Percentiles rank a stretch among this genome's conserved stretches.
Conservation (phyloP, 768 basidiomycete genomes). For the Kockovaella imperatae region DNA sequence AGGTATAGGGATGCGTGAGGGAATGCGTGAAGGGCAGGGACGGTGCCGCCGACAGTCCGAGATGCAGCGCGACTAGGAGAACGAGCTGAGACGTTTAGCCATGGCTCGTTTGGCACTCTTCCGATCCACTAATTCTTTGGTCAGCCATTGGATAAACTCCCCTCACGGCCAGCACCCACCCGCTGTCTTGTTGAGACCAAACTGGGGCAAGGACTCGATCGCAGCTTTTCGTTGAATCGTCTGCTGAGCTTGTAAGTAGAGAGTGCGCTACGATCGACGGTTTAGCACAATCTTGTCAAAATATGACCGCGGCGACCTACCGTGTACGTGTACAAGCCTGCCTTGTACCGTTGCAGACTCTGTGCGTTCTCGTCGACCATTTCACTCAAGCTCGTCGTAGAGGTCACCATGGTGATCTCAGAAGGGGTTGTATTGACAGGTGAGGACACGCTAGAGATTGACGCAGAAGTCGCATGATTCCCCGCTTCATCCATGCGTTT, state of each 20-base stretch:
- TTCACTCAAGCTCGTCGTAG: no score
- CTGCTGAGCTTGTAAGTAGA: constrained; percentile 14
- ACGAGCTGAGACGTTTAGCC: constrained; percentile 11
- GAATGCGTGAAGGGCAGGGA: no score
- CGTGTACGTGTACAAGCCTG: constrained; percentile 16
- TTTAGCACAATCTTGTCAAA: background rate
- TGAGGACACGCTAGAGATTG: no score
- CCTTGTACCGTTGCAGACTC: constrained; percentile 9
- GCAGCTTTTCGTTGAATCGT: constrained; percentile 1
- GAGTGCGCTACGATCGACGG: constrained; percentile 2
- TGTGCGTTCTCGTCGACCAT: no score
- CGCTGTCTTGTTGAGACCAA: constrained; percentile 11
- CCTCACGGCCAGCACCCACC: constrained; percentile 6
- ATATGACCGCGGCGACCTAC: constrained; percentile 1
- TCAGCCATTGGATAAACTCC: background rate
- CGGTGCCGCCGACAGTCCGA: background rate
- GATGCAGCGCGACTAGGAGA: background rate
- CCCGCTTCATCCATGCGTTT: no score
- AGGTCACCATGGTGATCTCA: no score
- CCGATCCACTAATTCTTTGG: constrained; percentile 9
- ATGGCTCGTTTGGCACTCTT: constrained; percentile 17
- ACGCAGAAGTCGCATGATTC: no score
- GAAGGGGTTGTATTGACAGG: no score
- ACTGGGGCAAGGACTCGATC: background rate
- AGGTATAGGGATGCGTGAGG: no score